phyloP scores from a whole-genome alignment of 441 rosid genomes.

The Croton laevigatus region DNA sequence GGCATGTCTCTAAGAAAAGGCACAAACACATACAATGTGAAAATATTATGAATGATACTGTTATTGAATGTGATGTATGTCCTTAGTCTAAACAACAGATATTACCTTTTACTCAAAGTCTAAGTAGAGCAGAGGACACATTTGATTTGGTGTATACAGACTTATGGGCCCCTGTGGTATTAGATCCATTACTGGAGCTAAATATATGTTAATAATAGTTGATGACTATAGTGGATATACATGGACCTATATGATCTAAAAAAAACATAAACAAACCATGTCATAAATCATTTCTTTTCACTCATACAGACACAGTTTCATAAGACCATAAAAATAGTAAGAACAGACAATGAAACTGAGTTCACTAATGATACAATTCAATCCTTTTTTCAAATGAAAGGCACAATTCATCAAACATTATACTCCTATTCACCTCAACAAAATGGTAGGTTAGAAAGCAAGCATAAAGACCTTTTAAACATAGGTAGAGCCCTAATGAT shows the following conservation, averaged over 20 bases:
- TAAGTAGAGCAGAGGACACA: background rate
- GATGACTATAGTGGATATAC: background rate
- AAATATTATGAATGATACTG: too few relatives aligned
- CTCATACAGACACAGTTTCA: too few relatives aligned
- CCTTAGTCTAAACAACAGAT: background rate
- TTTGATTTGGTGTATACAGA: background rate
- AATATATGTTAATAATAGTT: background rate
- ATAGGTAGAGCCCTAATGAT: background rate
- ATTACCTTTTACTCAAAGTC: background rate
- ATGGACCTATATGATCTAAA: background rate
- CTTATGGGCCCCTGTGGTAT: background rate
- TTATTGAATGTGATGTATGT: background rate
- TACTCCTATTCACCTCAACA: background rate
- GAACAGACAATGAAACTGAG: background rate
- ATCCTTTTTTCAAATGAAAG: background rate
- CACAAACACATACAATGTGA: background rate
- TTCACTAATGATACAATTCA: too few relatives aligned
- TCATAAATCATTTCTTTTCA: too few relatives aligned
- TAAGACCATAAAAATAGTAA: too few relatives aligned
- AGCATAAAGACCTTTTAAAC: too few relatives aligned
- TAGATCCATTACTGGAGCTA: background rate
- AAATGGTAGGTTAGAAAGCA: background rate
- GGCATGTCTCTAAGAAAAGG: background rate
- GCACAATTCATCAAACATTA: background rate
- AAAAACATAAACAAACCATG: too few relatives aligned